Conservation (phyloP, 345 rosid species). For the Sonneratia caseolaris region DNA sequence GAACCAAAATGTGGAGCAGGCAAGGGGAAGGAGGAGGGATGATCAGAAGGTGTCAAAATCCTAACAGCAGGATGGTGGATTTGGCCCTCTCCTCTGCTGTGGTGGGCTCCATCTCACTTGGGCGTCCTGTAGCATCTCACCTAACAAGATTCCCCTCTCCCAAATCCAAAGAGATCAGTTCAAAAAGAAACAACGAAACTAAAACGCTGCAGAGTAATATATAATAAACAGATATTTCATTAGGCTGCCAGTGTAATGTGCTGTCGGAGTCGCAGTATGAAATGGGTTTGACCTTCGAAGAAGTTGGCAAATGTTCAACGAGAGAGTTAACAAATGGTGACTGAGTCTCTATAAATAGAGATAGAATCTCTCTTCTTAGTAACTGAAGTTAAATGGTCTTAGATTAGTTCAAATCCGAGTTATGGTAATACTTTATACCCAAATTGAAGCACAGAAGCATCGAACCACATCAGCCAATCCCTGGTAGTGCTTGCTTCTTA, state of each 20-base stretch:
- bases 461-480: too few relatives aligned
- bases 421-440: too few relatives aligned
- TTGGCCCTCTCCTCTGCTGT: not conserved
- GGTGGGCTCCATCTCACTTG: slow-evolving; percentile 11
- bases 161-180: not conserved
- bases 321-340: too few relatives aligned
- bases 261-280: not conserved
- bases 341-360: too few relatives aligned
- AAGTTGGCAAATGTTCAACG: too few relatives aligned
- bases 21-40: not conserved
- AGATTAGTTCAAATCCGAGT: too few relatives aligned
- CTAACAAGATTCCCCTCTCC: not conserved
- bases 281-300: not conserved
- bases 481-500: too few relatives aligned
- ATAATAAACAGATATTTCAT: not conserved
- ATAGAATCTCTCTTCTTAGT: too few relatives aligned
- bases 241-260: too few relatives aligned
- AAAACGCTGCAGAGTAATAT: not conserved
- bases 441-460: too few relatives aligned
- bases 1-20: not conserved
- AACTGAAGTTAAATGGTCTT: too few relatives aligned
- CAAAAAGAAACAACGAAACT: not conserved
- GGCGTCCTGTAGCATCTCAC: slow-evolving; percentile 6
- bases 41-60: slow-evolving; percentile 2
- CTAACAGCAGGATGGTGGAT: slow-evolving; percentile 9